Evolutionary conservation across 495 filamentous ascomycete genomes (phyloP).

Genomic region (Penicilliopsis zonata): DNA sequence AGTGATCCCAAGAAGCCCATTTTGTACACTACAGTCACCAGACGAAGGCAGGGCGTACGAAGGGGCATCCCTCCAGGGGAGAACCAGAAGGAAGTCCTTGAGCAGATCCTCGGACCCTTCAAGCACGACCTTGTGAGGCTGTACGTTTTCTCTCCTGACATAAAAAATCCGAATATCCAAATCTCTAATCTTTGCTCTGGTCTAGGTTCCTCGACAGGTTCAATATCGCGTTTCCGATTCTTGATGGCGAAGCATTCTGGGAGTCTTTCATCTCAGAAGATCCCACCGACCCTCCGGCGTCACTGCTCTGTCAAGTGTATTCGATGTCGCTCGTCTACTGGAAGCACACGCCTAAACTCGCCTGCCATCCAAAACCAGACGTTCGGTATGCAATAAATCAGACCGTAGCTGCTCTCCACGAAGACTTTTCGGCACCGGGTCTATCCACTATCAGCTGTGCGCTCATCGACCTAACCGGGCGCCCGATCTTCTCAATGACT

Average conservation of each 20-base stretch:
- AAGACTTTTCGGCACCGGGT: constrained; percentile 38
- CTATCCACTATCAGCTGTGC: constrained; percentile 37
- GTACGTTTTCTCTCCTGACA: constrained; percentile 25
- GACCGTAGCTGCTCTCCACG: constrained; percentile 38
- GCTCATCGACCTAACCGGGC: constrained; percentile 35
- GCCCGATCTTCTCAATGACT: constrained; percentile 40
- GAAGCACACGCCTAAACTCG: constrained; percentile 32
- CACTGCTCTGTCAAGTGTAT: constrained; percentile 40
- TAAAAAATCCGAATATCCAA: constrained; percentile 1
- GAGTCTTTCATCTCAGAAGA: constrained; percentile 29
- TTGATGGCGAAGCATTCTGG: constrained; percentile 38
- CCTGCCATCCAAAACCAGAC: constrained; percentile 36
- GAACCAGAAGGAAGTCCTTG: constrained; percentile 41
- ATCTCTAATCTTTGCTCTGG: neutral
- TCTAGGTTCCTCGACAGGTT: constrained; percentile 38
- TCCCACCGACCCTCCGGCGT: constrained; percentile 32
- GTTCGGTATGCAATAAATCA: constrained; percentile 39
- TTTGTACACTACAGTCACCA: constrained; percentile 34
- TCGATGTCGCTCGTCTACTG: constrained; percentile 41
- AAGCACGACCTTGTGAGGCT: constrained; percentile 38
- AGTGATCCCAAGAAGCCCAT: constrained; percentile 36
- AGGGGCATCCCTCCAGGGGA: constrained; percentile 36
- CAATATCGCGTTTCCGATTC: constrained; percentile 41
- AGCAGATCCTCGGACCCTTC: constrained; percentile 41
- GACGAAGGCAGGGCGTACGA: constrained; percentile 33